phyloP scores from a whole-genome alignment of 2,329 filamentous ascomycete genomes.

The Cercospora nicotianae region DNA sequence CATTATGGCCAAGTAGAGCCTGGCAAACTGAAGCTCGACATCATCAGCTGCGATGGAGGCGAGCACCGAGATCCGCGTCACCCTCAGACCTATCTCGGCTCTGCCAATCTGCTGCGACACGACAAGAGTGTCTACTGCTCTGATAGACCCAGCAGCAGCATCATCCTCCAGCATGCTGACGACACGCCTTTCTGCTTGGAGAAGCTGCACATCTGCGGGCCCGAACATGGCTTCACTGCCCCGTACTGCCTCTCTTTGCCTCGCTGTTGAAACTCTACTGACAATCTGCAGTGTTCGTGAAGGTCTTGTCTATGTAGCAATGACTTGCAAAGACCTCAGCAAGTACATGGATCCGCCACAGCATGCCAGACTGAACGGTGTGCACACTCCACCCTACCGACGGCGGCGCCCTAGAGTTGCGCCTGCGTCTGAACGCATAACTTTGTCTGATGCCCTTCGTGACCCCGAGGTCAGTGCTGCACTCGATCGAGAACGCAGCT shows the following conservation, averaged over 20 bases:
- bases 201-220: slow-evolving; percentile 85
- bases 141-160: slow-evolving; percentile 81
- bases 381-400: slow-evolving; percentile 32
- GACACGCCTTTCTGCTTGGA: slow-evolving; percentile 78
- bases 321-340: slow-evolving; percentile 76
- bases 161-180: slow-evolving; percentile 79
- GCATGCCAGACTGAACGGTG: slow-evolving; percentile 29
- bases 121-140: slow-evolving; percentile 88
- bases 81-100: slow-evolving; percentile 57
- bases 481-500: slow-evolving; percentile 18
- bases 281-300: slow-evolving; percentile 69
- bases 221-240: slow-evolving; percentile 75
- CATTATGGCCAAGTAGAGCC: slow-evolving; percentile 84
- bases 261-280: slow-evolving; percentile 31
- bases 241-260: slow-evolving; percentile 62
- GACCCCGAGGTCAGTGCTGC: slow-evolving; percentile 35
- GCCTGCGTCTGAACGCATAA: slow-evolving; percentile 34
- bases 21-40: slow-evolving; percentile 79
- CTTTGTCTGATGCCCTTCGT: slow-evolving; percentile 35
- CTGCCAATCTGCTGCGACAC: slow-evolving; percentile 80
- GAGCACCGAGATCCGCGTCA: slow-evolving; percentile 54
- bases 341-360: slow-evolving; percentile 41
- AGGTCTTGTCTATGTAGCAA: slow-evolving; percentile 88
- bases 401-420: slow-evolving; percentile 22
- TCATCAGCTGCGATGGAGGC: slow-evolving; percentile 86